Base-by-base conservation (phyloP, 2,329 filamentous ascomycete genomes). In the Taxawa tesnikishii region DNA sequence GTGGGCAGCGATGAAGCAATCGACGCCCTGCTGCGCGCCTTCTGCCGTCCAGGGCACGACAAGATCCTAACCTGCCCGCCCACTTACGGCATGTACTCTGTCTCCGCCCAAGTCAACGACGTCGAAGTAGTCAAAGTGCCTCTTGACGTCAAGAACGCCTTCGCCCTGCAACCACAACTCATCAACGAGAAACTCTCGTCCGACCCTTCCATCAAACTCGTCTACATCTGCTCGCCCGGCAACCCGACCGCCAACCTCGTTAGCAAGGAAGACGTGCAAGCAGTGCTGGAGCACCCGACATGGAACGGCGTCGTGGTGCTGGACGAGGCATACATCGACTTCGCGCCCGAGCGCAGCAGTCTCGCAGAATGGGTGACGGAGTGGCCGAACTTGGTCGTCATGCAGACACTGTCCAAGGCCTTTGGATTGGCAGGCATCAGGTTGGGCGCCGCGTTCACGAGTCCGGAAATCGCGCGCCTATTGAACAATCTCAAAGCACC, bases 371-470 rank as follows among this genome's bases (percentile, higher is more conserved):
- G 83, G 79, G 87, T 93, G 1, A 67, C 72, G 21, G 85, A 94
- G 49, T 92, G 83, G 74, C 87, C 88, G 31, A 98, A 98, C 56
- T 67, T 98, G 15, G 85, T 94, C 12, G 87, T 98, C 36, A 84
- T 96, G 83, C 90, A 98, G 65, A 98, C 90, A 1, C 69, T 96
- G n/a, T 93, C 83, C 48, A 98, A 98, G 58, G 90, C 85, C 0
- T 98, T 98, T 51, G 90, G 90, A 16, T 72, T 98, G 50, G 90
- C 90, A 4, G 90, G 88, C 31, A 94, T 98, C 51, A 71, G 90
- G 11, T 68, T 98, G 1, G 90, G 90, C 28, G 82, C 77, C 6
- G 84, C 83, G 1, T 98, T 94, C 53, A 72, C 83, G 4, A 72
- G 75, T 7, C 67, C 75, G 0, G 68, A 75, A 5, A 78, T 98